Evolutionary conservation across 495 filamentous ascomycete species (phyloP).

Genomic region (Chaetomium fimeti): DNA sequence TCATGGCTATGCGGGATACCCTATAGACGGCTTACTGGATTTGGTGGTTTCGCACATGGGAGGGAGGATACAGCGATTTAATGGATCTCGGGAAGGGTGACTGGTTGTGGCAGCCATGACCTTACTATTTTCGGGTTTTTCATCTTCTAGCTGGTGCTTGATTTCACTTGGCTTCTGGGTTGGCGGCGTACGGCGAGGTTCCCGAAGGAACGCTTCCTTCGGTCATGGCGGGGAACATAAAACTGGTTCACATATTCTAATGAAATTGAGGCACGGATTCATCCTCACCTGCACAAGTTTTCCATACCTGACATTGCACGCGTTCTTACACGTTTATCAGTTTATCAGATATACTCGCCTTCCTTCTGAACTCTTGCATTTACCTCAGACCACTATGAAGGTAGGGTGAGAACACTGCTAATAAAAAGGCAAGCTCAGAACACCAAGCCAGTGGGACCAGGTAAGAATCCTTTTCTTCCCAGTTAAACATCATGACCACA

Average conservation of each 20-base stretch:
- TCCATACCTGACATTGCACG: not conserved
- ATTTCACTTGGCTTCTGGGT: not conserved
- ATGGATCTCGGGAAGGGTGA: slow-evolving; percentile 11
- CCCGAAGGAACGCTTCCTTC: not conserved
- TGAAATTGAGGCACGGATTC: not conserved
- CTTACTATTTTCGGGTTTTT: slow-evolving; percentile 8
- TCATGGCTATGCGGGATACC: slow-evolving; percentile 22
- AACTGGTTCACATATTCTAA: slow-evolving; percentile 4
- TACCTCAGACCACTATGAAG: no score
- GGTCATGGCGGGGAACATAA: slow-evolving; percentile 2
- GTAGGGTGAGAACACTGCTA: no score
- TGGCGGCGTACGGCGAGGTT: slow-evolving; percentile 8
- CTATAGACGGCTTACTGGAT: slow-evolving; percentile 21
- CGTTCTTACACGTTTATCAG: not conserved
- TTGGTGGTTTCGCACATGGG: slow-evolving; percentile 1
- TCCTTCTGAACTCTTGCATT: no score
- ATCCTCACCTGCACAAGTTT: not conserved
- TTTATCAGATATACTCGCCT: not conserved
- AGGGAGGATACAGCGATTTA: slow-evolving; percentile 3
- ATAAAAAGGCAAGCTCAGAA: no score
- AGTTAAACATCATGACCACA: no score
- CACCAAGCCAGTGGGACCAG: no score
- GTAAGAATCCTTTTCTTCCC: no score
- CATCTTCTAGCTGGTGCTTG: not conserved
- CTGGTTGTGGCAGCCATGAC: not conserved